Evolutionary conservation across 768 basidiomycete genomes (phyloP), one percentile per base, ranked within the genome.

Genomic region (Serpula lacrymans): DNA sequence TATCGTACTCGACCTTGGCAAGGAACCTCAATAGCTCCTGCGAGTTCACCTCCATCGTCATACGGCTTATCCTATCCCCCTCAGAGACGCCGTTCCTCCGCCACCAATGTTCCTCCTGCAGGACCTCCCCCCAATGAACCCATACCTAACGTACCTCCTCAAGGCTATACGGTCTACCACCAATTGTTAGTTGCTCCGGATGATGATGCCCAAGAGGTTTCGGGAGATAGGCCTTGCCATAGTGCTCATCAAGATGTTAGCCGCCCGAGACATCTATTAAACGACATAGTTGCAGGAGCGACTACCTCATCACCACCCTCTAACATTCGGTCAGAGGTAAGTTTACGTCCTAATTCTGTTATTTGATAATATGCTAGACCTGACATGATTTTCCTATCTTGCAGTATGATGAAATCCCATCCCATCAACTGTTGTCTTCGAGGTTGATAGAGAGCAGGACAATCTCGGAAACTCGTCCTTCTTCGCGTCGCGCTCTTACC

Each of bases 401-500:
- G n/a, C n/a, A n/a, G n/a, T n/a, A n/a, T n/a, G n/a, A 70, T 36
- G 71, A 78, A 23, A 61, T 67, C 21, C 52, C 64, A 12, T 63
- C 71, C 21, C 73, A 71, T 48, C 70, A 70, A 35, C 52, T 70
- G 9, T 45, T 72, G 7, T 64, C 74, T 25, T 66, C 73, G 11
- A n/a, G n/a, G n/a, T 68, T 74, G 4, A 58, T 61, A 36, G 64
- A 73, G 28, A 65, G 74, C 42, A 69, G 71, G 38, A 48, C 54
- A 6, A 45, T 61, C 11, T 60, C 71, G 25, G 80, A 82, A 47
- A 64, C 72, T 36, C 65, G 75, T 36, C 73, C 74, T 16, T 91
- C 91, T 14, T 92, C 91, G 20, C 79, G 91, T 42, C 78, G 86
- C 39, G 89, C 92, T 20, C 70, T 95, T 20, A 94, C 92, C 13